These are phyloP conservation scores for Candida insectorum DNA, from an alignment of 805 yeast species.

Conservation along the genomic window DNA sequence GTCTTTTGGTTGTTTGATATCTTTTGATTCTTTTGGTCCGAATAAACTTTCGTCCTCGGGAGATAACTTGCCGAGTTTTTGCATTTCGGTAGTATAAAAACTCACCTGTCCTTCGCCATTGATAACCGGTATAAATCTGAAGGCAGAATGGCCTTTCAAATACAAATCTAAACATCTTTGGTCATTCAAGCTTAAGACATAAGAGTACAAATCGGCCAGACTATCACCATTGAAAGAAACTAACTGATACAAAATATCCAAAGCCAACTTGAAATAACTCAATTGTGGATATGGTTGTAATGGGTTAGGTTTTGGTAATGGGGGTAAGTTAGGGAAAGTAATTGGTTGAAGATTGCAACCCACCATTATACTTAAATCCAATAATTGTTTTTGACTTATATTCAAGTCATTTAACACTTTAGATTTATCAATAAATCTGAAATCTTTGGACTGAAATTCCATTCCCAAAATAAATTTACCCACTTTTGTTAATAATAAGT, in stretches of 20 bases:
- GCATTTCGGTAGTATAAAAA: conserved; percentile 45
- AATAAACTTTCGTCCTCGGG: conserved; percentile 3
- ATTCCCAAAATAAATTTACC: conserved; percentile 72
- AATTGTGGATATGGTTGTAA: conserved; percentile 38
- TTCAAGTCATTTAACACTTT: conserved; percentile 59
- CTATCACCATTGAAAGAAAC: conserved; percentile 21
- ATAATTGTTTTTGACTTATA: conserved; percentile 61
- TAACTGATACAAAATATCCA: conserved; percentile 36
- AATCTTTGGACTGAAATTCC: conserved; percentile 63
- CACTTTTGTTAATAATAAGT: conserved; percentile 59
- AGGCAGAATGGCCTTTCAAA: conserved; percentile 64
- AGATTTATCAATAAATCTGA: conserved; percentile 60
- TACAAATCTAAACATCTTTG: conserved; percentile 47
- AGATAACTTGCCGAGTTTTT: conserved; percentile 25
- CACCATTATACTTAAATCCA: conserved; percentile 71
- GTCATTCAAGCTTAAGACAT: conserved; percentile 45
- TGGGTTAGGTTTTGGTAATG: conserved; percentile 38
- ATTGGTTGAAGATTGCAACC: conserved; percentile 75
- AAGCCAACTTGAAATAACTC: conserved; percentile 37
- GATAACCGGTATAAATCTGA: conserved; percentile 72
- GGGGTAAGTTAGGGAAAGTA: conserved; percentile 54
- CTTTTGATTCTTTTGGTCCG: background rate
- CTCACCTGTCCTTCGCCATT: conserved; percentile 67
- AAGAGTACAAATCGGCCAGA: conserved; percentile 38
- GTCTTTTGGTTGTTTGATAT: background rate